These are phyloP conservation scores for Calophaca sinica DNA, from an alignment of 306 rosid species.

Conservation along the genomic window DNA sequence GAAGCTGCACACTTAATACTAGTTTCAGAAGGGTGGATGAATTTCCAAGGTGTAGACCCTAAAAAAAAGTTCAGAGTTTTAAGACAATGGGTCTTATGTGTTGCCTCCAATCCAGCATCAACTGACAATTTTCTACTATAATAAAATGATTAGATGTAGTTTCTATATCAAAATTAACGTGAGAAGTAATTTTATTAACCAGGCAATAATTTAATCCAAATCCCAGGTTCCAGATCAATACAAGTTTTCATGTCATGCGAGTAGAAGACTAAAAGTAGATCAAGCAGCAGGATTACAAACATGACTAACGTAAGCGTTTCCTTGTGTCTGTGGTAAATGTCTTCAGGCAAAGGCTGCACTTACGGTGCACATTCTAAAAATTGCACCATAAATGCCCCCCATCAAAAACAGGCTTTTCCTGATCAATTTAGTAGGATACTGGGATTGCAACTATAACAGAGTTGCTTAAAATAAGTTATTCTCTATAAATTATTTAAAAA, in stretches of 20 bases:
- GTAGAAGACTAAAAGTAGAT: neutral
- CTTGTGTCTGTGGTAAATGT: neutral
- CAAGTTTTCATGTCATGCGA: neutral
- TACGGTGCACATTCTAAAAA: neutral
- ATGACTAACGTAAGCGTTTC: neutral
- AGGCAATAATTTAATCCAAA: neutral
- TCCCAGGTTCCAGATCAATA: neutral
- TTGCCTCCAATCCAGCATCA: conserved; percentile 8
- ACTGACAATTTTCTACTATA: neutral
- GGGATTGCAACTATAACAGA: neutral
- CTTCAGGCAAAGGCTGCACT: conserved; percentile 8
- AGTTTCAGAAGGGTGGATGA: neutral
- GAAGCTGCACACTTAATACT: conserved; percentile 3
- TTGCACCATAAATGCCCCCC: neutral
- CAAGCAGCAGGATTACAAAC: conserved; percentile 1
- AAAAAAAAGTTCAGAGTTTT: neutral
- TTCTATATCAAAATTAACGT: neutral
- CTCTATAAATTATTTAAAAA: neutral
- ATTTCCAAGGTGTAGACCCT: conserved; percentile 6
- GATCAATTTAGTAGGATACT: neutral
- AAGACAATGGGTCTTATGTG: conserved; percentile 2
- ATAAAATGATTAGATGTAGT: neutral
- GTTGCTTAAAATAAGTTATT: neutral
- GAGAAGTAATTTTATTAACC: neutral
- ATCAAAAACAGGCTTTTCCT: neutral